phyloP scores from a whole-genome alignment of 1,284 basidiomycete species.

The Apiotrichum porosum region DNA sequence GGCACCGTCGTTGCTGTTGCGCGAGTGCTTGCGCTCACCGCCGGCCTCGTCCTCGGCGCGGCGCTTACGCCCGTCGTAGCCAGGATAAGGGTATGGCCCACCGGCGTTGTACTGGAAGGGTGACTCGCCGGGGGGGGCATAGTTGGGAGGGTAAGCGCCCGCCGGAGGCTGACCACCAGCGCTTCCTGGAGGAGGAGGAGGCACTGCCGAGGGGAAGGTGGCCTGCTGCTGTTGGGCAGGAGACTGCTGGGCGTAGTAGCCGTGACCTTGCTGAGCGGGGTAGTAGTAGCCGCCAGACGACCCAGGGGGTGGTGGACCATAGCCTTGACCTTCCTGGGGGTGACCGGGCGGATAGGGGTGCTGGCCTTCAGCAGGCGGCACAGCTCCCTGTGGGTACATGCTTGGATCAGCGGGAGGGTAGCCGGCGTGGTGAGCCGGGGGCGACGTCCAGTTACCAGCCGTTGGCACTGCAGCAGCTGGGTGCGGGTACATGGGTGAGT shows the following conservation, averaged over 20 bases:
- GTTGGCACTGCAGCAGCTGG: slow-evolving; percentile 9
- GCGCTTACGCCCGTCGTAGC: slow-evolving; percentile 35
- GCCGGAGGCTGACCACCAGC: slow-evolving; percentile 10
- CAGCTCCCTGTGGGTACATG: slow-evolving; percentile 26
- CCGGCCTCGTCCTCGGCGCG: slow-evolving; percentile 28
- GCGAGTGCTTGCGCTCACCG: slow-evolving; percentile 20
- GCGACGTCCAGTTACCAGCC: slow-evolving; percentile 33
- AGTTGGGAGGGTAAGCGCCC: slow-evolving; percentile 12
- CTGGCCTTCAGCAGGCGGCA: slow-evolving; percentile 18
- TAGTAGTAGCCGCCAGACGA: slow-evolving; percentile 30
- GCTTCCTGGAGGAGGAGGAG: neutral
- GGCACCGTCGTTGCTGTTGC: slow-evolving; percentile 5
- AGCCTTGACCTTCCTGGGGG: slow-evolving; percentile 10
- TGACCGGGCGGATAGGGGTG: slow-evolving; percentile 18
- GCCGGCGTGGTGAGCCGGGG: slow-evolving; percentile 26
- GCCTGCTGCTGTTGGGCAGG: slow-evolving; percentile 12
- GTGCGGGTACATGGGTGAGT: slow-evolving; percentile 41
- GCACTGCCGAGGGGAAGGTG: slow-evolving; percentile 8
- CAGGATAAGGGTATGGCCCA: slow-evolving; percentile 18
- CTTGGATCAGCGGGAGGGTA: slow-evolving; percentile 27
- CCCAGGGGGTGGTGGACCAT: slow-evolving; percentile 30
- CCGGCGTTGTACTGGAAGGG: slow-evolving; percentile 45
- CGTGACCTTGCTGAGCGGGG: slow-evolving; percentile 21
- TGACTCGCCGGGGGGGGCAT: slow-evolving; percentile 30
- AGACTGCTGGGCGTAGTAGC: slow-evolving; percentile 21